Evolutionary conservation across 2,329 filamentous ascomycete species (phyloP), one percentile per base, ranked within the genome.

Genomic region (Aspergillus pseudoterreus): DNA sequence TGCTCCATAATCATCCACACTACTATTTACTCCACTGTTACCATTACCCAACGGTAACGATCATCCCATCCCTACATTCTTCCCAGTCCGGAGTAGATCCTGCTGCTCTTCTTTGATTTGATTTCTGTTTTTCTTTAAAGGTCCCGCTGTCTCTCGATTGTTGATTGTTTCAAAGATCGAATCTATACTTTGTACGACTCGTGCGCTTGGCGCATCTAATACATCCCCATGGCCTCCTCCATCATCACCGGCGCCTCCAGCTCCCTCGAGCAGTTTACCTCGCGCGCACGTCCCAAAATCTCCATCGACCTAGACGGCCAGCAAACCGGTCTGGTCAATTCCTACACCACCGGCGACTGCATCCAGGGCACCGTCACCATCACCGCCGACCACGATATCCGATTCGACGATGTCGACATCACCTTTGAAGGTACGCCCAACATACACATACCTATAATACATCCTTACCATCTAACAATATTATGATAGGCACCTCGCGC

Each of bases 331-430:
- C 71, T 72, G 35, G 68, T 78, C 38, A 74, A 67, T 17, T 74
- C 76, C 32, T 83, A 78, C 60, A 83, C 81, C 2, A 84, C 81
- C 6, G 71, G 79, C 59, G 82, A 85, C 59, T 74, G 71, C 45
- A 78, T 85, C 49, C 72, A 82, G 50, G 82, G 82, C 11, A 74
- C 71, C 22, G 77, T 79, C 5, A 72, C 67, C 15, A 72, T 85
- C 49, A 75, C 71, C 19, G 71, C 77, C 3, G 68, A 73, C n/a
- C 68, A 72, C 44, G 80, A 83, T 46, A 81, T 74, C 3, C 69
- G 70, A 33, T 84, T 85, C 59, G 81, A 84, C 44, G 75, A 81
- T 8, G 67, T 85, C 35, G 76, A 81, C 27, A 82, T 85, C 58
- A 74, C 78, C 3, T 81, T 85, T 50, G 72, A 81, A 55, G 82